Percentiles rank a stretch among this genome's conserved stretches.
phyloP scores from a whole-genome alignment of 257 asterid genomes.

The Solanum rostratum region DNA sequence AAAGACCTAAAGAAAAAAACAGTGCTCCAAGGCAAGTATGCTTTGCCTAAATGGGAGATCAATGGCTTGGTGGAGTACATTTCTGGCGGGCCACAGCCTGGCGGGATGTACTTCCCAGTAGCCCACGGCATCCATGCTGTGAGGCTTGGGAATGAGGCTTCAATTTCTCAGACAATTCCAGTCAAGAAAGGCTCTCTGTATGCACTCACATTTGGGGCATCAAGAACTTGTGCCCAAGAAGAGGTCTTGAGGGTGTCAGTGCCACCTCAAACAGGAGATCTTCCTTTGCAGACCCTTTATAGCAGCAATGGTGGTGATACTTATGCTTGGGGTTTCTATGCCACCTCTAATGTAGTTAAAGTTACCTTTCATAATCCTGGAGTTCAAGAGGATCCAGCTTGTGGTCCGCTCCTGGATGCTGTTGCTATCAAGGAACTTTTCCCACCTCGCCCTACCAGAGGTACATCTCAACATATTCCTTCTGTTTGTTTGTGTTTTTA shows the following conservation, averaged over 20 bases:
- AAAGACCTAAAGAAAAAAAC: conserved; percentile 33
- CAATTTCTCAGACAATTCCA: conserved; percentile 55
- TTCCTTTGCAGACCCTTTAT: conserved; percentile 74
- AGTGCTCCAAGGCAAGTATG: conserved; percentile 38
- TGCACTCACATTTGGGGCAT: conserved; percentile 81
- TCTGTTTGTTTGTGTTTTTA: background rate
- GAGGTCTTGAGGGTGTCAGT: conserved; percentile 72
- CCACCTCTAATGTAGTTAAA: conserved; percentile 32
- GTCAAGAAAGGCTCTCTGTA: conserved; percentile 60
- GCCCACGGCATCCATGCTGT: conserved; percentile 84
- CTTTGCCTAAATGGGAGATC: conserved; percentile 85
- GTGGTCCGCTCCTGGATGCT: conserved; percentile 88
- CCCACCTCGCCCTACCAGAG: conserved; percentile 41
- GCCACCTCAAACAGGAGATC: conserved; percentile 56
- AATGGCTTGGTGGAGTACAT: conserved; percentile 70
- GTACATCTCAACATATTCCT: conserved; percentile 11
- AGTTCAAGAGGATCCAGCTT: conserved; percentile 74
- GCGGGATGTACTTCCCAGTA: conserved; percentile 82
- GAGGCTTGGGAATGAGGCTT: conserved; percentile 85
- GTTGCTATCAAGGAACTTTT: conserved; percentile 73
- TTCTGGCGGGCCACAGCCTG: conserved; percentile 90
- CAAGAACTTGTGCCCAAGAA: conserved; percentile 85
- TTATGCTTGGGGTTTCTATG: conserved; percentile 74
- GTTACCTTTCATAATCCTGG: conserved; percentile 67
- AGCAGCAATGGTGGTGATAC: conserved; percentile 74